Evolutionary conservation across 371 early-diverging fungal genomes (phyloP), one percentile per base, ranked within the genome.

Genomic region (Apophysomyces variabilis): DNA sequence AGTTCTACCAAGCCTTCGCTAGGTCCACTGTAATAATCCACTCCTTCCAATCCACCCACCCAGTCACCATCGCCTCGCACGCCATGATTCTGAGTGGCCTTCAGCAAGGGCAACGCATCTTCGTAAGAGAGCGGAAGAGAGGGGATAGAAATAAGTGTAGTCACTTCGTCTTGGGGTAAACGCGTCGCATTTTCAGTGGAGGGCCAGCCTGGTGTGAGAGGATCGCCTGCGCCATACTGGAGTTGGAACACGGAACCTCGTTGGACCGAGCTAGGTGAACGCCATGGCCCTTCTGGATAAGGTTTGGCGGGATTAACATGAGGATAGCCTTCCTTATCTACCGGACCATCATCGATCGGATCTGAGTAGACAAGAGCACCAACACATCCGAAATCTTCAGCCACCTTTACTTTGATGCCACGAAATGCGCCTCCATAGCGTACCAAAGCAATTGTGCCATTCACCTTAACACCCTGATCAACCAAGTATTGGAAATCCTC

Each of bases 281-380:
- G 81, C 88, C 86, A 90, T 5, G 89, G 90, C 0, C 89, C 90
- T 7, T 84, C 80, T 0, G 91, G 91, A 43, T 91, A 91, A 13
- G 84, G 83, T 8, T 76, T 61, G 5, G 74, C 68, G 12, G 77
- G 75, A 36, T 88, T 87, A 14, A 43, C 46, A 41, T 60, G 50
- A 8, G 72, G 63, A 16, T 88, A 61, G 5, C 39, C 57, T 26
- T 66, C 58, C 45, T 71, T 71, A 37, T 61, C 57, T 16, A 71
- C 7, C 13, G 71, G 61, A 2, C 71, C 71, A 57, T 71, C 71
- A 26, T 70, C 70, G 7, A 66, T 56, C 1, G 70, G 70, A 39
- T 70, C 70, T 13, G 66, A 63, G 44, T 66, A 70, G 4, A 91
- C 72, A 13, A 91, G 69, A 36, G 84, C 84, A 37, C 87, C 91